Percentiles rank a stretch among this genome's conserved stretches.
phyloP scores from a whole-genome alignment of 805 yeast genomes.

The Brettanomyces bruxellensis region DNA sequence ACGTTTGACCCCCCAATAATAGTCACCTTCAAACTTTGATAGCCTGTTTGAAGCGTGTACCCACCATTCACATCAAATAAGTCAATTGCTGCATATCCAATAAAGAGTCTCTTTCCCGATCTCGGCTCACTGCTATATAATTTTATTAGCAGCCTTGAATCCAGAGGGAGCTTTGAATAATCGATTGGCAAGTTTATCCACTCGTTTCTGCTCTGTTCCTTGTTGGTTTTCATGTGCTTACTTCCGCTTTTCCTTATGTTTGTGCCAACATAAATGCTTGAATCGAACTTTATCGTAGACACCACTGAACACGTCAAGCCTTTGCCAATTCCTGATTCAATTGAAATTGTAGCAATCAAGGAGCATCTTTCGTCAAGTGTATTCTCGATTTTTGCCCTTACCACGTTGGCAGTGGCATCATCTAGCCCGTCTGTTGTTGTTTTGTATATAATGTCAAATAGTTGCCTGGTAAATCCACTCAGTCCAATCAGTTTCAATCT shows the following conservation, averaged over 20 bases:
- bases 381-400: slow-evolving; percentile 12
- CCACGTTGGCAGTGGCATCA: slow-evolving; percentile 5
- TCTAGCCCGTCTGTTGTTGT: not conserved
- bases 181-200: slow-evolving; percentile 68
- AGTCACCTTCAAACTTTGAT: slow-evolving; percentile 44
- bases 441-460: slow-evolving; percentile 1
- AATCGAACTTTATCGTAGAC: not conserved
- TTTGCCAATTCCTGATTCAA: slow-evolving; percentile 30
- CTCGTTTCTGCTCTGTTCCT: slow-evolving; percentile 20
- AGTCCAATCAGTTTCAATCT: slow-evolving; percentile 31
- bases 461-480: slow-evolving; percentile 8
- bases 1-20: not conserved
- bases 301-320: slow-evolving; percentile 36
- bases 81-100: slow-evolving; percentile 52
- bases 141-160: slow-evolving; percentile 49
- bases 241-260: too few species aligned
- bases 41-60: slow-evolving; percentile 60
- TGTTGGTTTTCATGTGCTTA: not conserved
- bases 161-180: slow-evolving; percentile 60
- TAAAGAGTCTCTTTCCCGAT: slow-evolving; percentile 35
- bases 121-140: slow-evolving; percentile 59
- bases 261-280: not conserved
- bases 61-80: slow-evolving; percentile 40
- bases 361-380: slow-evolving; percentile 3
- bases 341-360: slow-evolving; percentile 3